Percentiles rank a stretch among this genome's conserved stretches.
Evolutionary conservation across 2,329 filamentous ascomycete species (phyloP).

Genomic region (Mollisia scopiformis): DNA sequence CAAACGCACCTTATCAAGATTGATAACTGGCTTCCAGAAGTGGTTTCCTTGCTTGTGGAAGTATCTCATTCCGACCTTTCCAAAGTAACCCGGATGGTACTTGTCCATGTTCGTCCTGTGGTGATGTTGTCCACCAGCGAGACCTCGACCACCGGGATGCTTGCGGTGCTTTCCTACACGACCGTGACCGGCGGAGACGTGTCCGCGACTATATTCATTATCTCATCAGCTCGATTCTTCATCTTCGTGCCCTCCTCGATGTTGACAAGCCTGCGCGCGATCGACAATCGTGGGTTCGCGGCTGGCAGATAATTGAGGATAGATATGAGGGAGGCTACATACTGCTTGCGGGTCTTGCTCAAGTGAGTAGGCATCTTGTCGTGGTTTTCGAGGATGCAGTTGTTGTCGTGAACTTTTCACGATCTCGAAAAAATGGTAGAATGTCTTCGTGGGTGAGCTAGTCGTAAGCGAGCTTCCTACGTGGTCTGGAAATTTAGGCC

Average conservation of each 20-base stretch:
- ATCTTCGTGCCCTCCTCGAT: too few relatives aligned
- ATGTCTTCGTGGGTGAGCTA: background rate
- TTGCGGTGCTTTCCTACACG: conserved; percentile 99
- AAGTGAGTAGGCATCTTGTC: conserved; percentile 73
- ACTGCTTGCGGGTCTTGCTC: conserved; percentile 79
- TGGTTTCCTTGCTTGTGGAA: conserved; percentile 97
- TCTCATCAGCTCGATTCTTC: conserved; percentile 31
- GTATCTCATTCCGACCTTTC: conserved; percentile 93
- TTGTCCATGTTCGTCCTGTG: conserved; percentile 91
- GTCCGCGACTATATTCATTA: conserved; percentile 73
- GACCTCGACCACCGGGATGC: conserved; percentile 80
- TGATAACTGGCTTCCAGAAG: conserved; percentile 98
- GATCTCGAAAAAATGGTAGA: background rate
- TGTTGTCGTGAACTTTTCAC: conserved; percentile 21
- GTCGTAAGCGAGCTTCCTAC: background rate
- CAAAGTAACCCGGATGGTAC: conserved; percentile 99
- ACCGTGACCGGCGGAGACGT: conserved; percentile 98
- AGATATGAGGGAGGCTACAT: conserved; percentile 44
- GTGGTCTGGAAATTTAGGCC: background rate
- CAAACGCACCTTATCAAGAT: conserved; percentile 87
- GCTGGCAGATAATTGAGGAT: background rate
- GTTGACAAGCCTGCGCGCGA: too few relatives aligned
- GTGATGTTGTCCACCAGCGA: conserved; percentile 99
- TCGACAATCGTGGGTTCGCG: background rate
- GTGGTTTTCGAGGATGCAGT: conserved; percentile 31